Conservation (phyloP, 1,139 yeast species). For the Diutina scorzettiae region DNA sequence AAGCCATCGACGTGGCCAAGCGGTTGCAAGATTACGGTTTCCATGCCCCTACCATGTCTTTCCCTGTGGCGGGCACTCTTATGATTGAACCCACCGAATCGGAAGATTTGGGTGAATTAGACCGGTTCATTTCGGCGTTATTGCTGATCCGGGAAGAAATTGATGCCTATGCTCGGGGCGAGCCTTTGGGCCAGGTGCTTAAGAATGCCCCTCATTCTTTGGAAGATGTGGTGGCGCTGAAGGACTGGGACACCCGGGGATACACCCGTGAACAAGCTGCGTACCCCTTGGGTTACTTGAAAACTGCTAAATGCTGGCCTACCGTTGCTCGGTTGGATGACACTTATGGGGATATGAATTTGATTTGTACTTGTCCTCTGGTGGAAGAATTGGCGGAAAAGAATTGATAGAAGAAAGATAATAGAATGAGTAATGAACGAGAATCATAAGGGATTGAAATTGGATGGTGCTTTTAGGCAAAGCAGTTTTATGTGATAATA, state of each 20-base stretch:
- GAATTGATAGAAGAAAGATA: not conserved
- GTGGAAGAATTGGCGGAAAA: slow-evolving; percentile 51
- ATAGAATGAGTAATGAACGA: not conserved
- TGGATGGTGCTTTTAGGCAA: too few relatives aligned
- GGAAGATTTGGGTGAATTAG: slow-evolving; percentile 78
- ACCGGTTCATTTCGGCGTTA: slow-evolving; percentile 82
- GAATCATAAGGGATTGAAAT: too few relatives aligned
- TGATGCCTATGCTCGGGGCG: slow-evolving; percentile 58
- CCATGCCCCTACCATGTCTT: slow-evolving; percentile 98
- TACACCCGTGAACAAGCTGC: slow-evolving; percentile 92
- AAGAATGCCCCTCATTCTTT: slow-evolving; percentile 91
- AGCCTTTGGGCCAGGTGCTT: slow-evolving; percentile 56
- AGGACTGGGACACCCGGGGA: slow-evolving; percentile 71
- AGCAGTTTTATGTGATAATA: too few relatives aligned
- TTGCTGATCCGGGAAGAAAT: slow-evolving; percentile 77
- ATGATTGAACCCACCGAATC: slow-evolving; percentile 98
- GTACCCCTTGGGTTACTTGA: slow-evolving; percentile 69
- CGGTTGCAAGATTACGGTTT: slow-evolving; percentile 95
- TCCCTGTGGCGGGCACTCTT: slow-evolving; percentile 94
- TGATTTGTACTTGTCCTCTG: slow-evolving; percentile 86
- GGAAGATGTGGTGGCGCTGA: slow-evolving; percentile 54
- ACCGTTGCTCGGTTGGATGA: slow-evolving; percentile 86
- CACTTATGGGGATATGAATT: slow-evolving; percentile 84
- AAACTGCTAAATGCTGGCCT: slow-evolving; percentile 85
- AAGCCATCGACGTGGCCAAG: slow-evolving; percentile 94